A percentile compares a stretch with the other conserved stretches of the same genome.
Conservation (phyloP, 768 basidiomycete genomes). For the Macrolepiota fuliginosa region DNA sequence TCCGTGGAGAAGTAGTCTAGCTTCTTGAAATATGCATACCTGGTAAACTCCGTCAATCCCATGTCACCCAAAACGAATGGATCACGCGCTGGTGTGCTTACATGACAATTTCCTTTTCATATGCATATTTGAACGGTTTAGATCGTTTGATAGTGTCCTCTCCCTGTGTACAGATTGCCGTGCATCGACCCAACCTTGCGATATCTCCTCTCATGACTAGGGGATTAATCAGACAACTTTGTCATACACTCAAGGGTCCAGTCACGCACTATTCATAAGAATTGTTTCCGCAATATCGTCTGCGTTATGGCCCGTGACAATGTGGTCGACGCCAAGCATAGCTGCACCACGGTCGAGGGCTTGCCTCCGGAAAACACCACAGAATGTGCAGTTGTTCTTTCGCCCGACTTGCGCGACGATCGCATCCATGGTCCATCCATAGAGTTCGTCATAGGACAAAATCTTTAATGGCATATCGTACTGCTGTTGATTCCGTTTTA, state of each 20-base stretch:
- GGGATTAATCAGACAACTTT: conserved; percentile 12
- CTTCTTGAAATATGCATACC: conserved; percentile 99
- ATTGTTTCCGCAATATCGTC: conserved; percentile 99
- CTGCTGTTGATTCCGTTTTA: conserved; percentile 95
- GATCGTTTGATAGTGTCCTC: conserved; percentile 96
- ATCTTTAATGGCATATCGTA: conserved; percentile 96
- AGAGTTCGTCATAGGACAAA: conserved; percentile 91
- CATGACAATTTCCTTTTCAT: conserved; percentile 99
- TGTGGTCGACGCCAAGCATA: conserved; percentile 88
- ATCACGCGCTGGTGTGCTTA: conserved; percentile 30
- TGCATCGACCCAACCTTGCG: conserved; percentile 90
- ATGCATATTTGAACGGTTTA: conserved; percentile 99
- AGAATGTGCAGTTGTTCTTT: conserved; percentile 99
- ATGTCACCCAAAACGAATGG: not conserved
- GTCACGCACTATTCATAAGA: conserved; percentile 88
- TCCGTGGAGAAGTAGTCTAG: conserved; percentile 99
- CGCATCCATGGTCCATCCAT: conserved; percentile 99
- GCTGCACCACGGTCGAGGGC: conserved; percentile 94
- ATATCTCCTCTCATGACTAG: conserved; percentile 98
- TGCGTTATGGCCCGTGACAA: conserved; percentile 98
- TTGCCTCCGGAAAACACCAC: conserved; percentile 95
- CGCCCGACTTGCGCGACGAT: conserved; percentile 93
- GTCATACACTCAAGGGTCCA: not conserved
- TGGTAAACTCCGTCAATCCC: conserved; percentile 25
- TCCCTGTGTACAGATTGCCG: conserved; percentile 90